Base-by-base conservation (phyloP, 2,329 filamentous ascomycete genomes). In the Simplicillium aogashimaense region DNA sequence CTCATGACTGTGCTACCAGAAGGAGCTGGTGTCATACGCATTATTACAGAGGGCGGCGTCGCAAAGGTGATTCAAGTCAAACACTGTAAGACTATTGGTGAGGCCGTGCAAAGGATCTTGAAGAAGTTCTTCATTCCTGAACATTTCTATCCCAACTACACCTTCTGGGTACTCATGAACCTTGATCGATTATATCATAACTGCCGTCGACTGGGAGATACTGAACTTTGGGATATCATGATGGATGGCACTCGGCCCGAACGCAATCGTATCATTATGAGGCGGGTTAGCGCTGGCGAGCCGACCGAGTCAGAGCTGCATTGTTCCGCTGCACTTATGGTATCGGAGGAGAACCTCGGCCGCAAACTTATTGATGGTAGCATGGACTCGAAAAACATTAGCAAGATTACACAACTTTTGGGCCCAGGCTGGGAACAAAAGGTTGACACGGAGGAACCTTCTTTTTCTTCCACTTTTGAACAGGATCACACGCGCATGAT, bases 11-110 rank as follows among this genome's bases (percentile, higher is more conserved):
- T 83, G 44, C 67, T 95, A 53, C 89, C 89, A 42, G 75, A 81
- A 48, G 86, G 88, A 60, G 87, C 94, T 59, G 84, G 89, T 44
- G 78, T 95, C 45, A 94, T 97, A 47, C 78, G 89, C 47, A 87
- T 95, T 50, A 95, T 97, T 55, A 92, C 88, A 37, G 86, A 81
- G 46, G 92, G 89, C 38, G 92, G 89, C 38, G 81, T 88, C 45
- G 94, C 88, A 36, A 95, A 94, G 55, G 89, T 95, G 17, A 81
- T 98, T 54, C 92, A 92, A 60, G 88, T 97, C 49, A 83, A 87
- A 47, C 85, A 86, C 48, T 95, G 89, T 70, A 88, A 81, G 55
- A 92, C 84, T 5, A 85, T 87, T 45, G 92, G 95, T 53, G 88
- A 97, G 50, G 86, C 97, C 39, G 90, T 95, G 69, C 75, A 88